Evolutionary conservation across 2,329 filamentous ascomycete species (phyloP).

Genomic region (Capronia coronata): DNA sequence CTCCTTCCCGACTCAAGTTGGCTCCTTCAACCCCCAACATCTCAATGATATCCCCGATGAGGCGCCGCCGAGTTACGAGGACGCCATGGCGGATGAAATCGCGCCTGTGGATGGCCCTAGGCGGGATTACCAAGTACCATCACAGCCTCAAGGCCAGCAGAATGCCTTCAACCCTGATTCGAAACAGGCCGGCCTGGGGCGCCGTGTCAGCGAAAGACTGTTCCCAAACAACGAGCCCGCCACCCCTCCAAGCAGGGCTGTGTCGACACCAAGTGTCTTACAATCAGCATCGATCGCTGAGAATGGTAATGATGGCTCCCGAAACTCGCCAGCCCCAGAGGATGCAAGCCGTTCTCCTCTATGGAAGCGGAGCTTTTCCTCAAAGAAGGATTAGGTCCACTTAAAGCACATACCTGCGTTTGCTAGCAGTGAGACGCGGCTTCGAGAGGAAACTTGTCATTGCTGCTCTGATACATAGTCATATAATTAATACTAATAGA

Average conservation of each 20-base stretch:
- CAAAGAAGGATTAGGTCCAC: neutral
- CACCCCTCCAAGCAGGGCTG: slow-evolving; percentile 7
- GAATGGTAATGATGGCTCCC: slow-evolving; percentile 3
- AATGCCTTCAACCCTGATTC: slow-evolving; percentile 24
- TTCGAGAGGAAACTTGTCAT: neutral
- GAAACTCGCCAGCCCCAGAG: neutral
- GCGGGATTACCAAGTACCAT: slow-evolving; percentile 40
- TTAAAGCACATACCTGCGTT: neutral
- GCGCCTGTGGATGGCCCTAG: slow-evolving; percentile 67
- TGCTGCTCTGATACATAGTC: no score
- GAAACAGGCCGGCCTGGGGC: slow-evolving; percentile 21
- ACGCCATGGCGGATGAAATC: slow-evolving; percentile 75
- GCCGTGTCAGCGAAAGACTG: slow-evolving; percentile 26
- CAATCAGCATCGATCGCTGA: slow-evolving; percentile 7
- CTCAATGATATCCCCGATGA: slow-evolving; percentile 48
- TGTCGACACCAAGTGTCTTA: slow-evolving; percentile 9
- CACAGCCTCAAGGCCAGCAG: slow-evolving; percentile 5
- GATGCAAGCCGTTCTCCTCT: neutral
- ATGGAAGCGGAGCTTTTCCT: slow-evolving; percentile 8
- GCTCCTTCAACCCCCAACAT: slow-evolving; percentile 5
- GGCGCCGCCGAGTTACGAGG: slow-evolving; percentile 91
- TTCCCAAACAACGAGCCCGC: slow-evolving; percentile 21
- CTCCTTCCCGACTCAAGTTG: slow-evolving; percentile 14
- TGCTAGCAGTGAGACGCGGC: neutral
- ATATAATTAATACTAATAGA: neutral